phyloP scores from a whole-genome alignment of 371 early-diverging fungal genomes.

The Rhizopus delemar region DNA sequence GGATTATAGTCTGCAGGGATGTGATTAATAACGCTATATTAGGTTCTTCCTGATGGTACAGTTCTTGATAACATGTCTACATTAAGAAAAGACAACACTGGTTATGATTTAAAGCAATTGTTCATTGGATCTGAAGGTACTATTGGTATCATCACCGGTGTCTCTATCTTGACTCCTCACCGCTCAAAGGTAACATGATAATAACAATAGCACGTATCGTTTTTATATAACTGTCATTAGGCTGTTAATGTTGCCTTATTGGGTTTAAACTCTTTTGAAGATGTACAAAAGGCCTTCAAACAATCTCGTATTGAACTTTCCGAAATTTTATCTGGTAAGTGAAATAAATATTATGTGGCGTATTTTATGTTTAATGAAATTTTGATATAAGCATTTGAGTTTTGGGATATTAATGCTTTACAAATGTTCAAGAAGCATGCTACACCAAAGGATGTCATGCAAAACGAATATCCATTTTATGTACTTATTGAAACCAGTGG shows the following conservation, averaged over 20 bases:
- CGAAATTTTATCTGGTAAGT: slow-evolving; percentile 86
- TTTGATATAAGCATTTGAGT: slow-evolving; percentile 80
- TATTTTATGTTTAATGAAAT: neutral
- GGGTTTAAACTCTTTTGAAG: slow-evolving; percentile 72
- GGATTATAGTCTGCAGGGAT: neutral
- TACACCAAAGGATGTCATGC: slow-evolving; percentile 64
- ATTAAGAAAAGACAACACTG: slow-evolving; percentile 86
- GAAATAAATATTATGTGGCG: neutral
- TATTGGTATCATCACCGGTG: slow-evolving; percentile 81
- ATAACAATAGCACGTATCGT: neutral
- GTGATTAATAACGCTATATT: neutral
- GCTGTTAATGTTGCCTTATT: slow-evolving; percentile 81
- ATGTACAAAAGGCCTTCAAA: slow-evolving; percentile 80
- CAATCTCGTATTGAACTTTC: slow-evolving; percentile 77
- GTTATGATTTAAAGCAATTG: slow-evolving; percentile 83
- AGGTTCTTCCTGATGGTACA: slow-evolving; percentile 82
- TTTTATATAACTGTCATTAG: slow-evolving; percentile 16
- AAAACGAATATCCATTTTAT: slow-evolving; percentile 78
- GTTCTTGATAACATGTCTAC: slow-evolving; percentile 82
- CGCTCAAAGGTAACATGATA: slow-evolving; percentile 32
- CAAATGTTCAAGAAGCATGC: slow-evolving; percentile 72
- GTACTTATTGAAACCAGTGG: slow-evolving; percentile 94
- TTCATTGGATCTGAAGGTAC: slow-evolving; percentile 91
- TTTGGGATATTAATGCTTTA: slow-evolving; percentile 81
- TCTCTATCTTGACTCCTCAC: slow-evolving; percentile 62